These are phyloP conservation scores for Plasmodium gonderi DNA, from an alignment of 169 alveolate genomes.

Conservation along the genomic window DNA sequence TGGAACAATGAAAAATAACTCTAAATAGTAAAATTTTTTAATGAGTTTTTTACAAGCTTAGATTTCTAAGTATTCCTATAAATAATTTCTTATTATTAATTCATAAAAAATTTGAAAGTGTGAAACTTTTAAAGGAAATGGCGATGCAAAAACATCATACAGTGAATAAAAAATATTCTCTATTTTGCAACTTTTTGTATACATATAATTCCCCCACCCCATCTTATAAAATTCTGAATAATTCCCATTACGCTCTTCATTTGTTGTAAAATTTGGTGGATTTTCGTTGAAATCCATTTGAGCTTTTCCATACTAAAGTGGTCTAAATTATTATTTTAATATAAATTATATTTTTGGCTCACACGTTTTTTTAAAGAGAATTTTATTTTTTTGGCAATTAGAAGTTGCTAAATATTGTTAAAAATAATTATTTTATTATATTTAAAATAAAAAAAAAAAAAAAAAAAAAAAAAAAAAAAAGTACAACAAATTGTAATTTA, in stretches of 20 bases:
- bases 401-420: neutral
- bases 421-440: neutral
- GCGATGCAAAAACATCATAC: neutral
- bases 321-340: neutral
- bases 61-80: too few species aligned
- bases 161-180: neutral
- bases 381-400: neutral
- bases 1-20: too few species aligned
- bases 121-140: neutral
- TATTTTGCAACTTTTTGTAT: neutral
- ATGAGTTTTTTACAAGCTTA: too few species aligned
- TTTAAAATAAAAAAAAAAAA: neutral
- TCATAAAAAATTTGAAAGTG: too few species aligned
- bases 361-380: neutral
- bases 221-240: neutral
- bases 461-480: neutral
- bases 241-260: neutral
- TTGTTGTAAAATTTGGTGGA: neutral
- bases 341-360: neutral
- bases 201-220: neutral
- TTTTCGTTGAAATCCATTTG: neutral
- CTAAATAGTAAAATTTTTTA: too few species aligned
- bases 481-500: neutral
- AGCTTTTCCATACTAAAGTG: neutral
- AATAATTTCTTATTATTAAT: too few species aligned